A percentile compares a stretch with the other conserved stretches of the same genome.
phyloP scores from a whole-genome alignment of 148 eudicot genomes.

The Spergularia bocconei region DNA sequence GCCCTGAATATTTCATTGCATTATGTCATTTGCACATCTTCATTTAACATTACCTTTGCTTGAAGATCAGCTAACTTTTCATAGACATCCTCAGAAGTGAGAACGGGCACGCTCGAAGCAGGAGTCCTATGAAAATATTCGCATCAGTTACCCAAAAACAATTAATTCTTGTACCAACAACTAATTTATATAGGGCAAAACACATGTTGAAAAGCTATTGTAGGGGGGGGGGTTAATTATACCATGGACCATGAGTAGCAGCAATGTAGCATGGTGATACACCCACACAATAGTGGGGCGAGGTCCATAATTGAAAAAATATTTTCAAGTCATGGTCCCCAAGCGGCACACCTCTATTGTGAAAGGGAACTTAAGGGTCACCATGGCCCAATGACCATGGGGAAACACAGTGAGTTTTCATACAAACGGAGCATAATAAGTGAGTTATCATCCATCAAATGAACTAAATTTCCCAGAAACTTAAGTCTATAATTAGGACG shows the following conservation, averaged over 20 bases:
- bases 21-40: background rate
- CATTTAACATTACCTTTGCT: conserved; percentile 52
- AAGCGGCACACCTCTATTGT: no score
- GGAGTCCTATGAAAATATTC: conserved; percentile 46
- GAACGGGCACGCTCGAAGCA: conserved; percentile 52
- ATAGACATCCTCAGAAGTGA: conserved; percentile 72
- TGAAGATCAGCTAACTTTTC: conserved; percentile 68
- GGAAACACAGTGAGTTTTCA: background rate
- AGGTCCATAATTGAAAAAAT: no score
- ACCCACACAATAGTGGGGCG: no score
- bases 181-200: background rate
- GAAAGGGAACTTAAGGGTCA: no score
- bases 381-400: no score
- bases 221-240: no score
- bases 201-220: background rate
- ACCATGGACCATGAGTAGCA: no score
- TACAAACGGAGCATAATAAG: background rate
- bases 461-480: background rate
- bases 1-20: background rate
- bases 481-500: background rate
- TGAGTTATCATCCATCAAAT: background rate
- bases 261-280: no score
- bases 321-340: no score
- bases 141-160: background rate
- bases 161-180: background rate